A percentile compares a stretch with the other conserved stretches of the same genome.
These are phyloP conservation scores for Trichophaea hybrida DNA, from an alignment of 2,329 filamentous ascomycete genomes.

Conservation along the genomic window DNA sequence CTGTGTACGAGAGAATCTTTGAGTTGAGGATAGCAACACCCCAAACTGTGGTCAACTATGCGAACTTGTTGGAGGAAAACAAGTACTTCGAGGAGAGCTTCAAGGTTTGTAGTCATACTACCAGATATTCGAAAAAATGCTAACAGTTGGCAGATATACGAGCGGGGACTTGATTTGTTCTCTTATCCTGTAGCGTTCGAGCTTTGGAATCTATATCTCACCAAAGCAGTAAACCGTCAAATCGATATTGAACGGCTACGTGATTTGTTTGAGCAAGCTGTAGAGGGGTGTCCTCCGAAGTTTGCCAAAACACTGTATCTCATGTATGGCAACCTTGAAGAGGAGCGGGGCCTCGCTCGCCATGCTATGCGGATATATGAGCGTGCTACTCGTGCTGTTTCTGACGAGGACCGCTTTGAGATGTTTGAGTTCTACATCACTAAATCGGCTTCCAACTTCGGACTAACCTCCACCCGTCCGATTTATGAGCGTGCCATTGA, in stretches of 20 bases:
- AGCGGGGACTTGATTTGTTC: constrained; percentile 93
- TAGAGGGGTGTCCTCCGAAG: constrained; percentile 85
- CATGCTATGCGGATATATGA: constrained; percentile 99
- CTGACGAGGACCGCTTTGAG: constrained; percentile 83
- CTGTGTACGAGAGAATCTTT: constrained; percentile 94
- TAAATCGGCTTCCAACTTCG: constrained; percentile 95
- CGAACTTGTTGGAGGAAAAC: constrained; percentile 85
- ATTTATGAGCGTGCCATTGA: constrained; percentile 96
- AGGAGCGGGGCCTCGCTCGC: constrained; percentile 82
- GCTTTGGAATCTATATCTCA: constrained; percentile 95
- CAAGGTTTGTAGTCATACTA: constrained; percentile 40
- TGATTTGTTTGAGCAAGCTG: constrained; percentile 91
- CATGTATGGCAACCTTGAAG: constrained; percentile 96
- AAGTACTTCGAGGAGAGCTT: constrained; percentile 95
- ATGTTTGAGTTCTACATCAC: constrained; percentile 99
- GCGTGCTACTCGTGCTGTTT: constrained; percentile 82
- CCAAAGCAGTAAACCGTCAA: constrained; percentile 90
- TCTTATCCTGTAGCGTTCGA: constrained; percentile 97
- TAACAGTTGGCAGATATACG: constrained; percentile 47
- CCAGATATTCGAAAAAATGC: background rate
- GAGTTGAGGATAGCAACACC: constrained; percentile 95
- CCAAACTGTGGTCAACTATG: constrained; percentile 96
- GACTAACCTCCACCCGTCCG: constrained; percentile 78
- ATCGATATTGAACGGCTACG: constrained; percentile 87
- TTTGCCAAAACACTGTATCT: constrained; percentile 93